These are phyloP conservation scores for Rhipidocladum racemiflorum DNA, from an alignment of 176 grass and related monocot species.

Conservation along the genomic window DNA sequence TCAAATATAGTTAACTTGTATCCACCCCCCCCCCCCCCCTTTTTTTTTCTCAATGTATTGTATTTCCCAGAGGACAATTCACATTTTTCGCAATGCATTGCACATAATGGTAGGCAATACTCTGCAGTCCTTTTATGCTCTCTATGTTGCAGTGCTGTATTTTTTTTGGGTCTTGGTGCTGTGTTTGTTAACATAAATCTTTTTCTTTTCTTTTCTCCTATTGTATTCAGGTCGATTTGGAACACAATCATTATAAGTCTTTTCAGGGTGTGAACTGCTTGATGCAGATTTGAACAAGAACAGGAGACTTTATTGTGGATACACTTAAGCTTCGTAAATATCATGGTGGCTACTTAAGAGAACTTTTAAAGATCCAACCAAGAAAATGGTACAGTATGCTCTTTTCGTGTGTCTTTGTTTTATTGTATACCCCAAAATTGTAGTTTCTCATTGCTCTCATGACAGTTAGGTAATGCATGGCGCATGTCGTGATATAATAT, in stretches of 20 bases:
- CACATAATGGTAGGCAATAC: neutral
- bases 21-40: too few relatives aligned
- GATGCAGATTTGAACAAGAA: conserved; percentile 99
- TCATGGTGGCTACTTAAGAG: too few relatives aligned
- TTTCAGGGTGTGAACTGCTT: conserved; percentile 95
- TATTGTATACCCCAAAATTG: conserved; percentile 2
- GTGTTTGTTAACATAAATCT: neutral
- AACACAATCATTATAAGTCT: conserved; percentile 93
- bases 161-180: neutral
- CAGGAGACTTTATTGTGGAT: conserved; percentile 44
- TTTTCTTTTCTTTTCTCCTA: too few relatives aligned
- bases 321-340: too few relatives aligned
- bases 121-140: neutral
- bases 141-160: neutral
- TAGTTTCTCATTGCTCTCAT: conserved; percentile 22
- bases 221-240: conserved; percentile 78
- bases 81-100: neutral
- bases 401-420: conserved; percentile 17
- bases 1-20: neutral
- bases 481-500: too few relatives aligned
- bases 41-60: conserved; percentile 14
- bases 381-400: neutral
- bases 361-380: too few relatives aligned
- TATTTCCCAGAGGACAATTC: neutral
- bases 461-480: too few relatives aligned